Base-by-base conservation (phyloP, 2,329 filamentous ascomycete species). In the Stemphylium beticola region DNA sequence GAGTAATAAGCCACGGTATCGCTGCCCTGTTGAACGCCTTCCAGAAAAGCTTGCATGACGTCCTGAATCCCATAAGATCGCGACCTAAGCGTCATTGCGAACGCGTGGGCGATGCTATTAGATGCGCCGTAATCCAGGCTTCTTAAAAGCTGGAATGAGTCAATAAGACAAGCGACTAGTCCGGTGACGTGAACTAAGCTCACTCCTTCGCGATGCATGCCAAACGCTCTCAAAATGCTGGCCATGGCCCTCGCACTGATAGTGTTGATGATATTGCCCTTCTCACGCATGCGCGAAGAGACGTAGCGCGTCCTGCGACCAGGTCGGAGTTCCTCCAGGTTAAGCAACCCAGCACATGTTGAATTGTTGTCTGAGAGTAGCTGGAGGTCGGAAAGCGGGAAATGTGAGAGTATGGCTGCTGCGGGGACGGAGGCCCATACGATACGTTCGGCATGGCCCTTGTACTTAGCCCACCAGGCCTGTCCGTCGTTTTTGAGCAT, bases 11-110 rank as follows among this genome's bases (percentile, higher is more conserved):
- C 20, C 2, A 37, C 15, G 1, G 8, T 41, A 3, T 20, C 11
- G 8, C 9, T 29, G 3, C 48, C 55, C n/a, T 47, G 32, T 12
- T 50, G 18, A 0, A 61, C 12, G 0, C 60, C 60, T 0, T 49
- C 12, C 2, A 46, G 15, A 15, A 64, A 64, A 0, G 60, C 51
- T 0, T 12, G 12, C 40, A 54, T 55, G 1, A 63, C 29, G 0
- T 49, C 31, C 4, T 56, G 40, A 4, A 31, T 3, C 0, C 11
- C 8, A n/a, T 44, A 40, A 4, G 3, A 12, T 3, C 42, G 33
- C 2, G 47, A 26, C 2, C 29, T 32, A 0, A 64, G 20, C 1
- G 53, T 33, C 0, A 32, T 31, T 0, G 64, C 58, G 15, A 66
- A 65, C 0, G 51, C 18, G 1, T 14, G 18, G 0, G 62, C 45